These are phyloP conservation scores for Pittosporum tobira DNA, from an alignment of 129 eudicot species.

Conservation along the genomic window DNA sequence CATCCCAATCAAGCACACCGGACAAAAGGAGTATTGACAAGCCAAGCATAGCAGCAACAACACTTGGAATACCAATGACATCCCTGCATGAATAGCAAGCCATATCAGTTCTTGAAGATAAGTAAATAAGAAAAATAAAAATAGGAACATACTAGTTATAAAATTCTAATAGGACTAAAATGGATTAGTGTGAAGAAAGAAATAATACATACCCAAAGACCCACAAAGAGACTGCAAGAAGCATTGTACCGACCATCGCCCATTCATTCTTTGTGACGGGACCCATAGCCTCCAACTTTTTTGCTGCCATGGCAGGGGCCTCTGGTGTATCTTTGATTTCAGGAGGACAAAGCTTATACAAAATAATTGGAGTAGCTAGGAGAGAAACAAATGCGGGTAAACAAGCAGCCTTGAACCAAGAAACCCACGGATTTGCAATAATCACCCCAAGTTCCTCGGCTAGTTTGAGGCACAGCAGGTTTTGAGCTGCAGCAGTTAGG, in stretches of 20 bases:
- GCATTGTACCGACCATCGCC: conserved; percentile 89
- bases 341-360: conserved; percentile 84
- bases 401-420: conserved; percentile 89
- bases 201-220: conserved; percentile 62
- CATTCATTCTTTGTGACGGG: conserved; percentile 83
- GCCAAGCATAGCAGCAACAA: conserved; percentile 96
- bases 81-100: conserved; percentile 43
- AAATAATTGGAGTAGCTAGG: conserved; percentile 59
- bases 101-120: background rate
- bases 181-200: background rate
- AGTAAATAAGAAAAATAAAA: background rate
- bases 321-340: conserved; percentile 93
- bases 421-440: conserved; percentile 71
- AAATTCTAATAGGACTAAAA: background rate
- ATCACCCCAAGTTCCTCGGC: conserved; percentile 89
- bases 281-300: conserved; percentile 69
- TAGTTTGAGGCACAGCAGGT: conserved; percentile 76
- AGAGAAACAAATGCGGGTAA: conserved; percentile 74
- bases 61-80: conserved; percentile 76
- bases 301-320: conserved; percentile 91
- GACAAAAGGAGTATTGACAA: conserved; percentile 64
- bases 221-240: conserved; percentile 93
- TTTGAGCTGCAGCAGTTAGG: conserved; percentile 98
- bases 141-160: background rate
- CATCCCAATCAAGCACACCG: conserved; percentile 91